These are phyloP conservation scores for Acaromyces ingoldii DNA, from an alignment of 1,284 basidiomycete species.

Conservation along the genomic window DNA sequence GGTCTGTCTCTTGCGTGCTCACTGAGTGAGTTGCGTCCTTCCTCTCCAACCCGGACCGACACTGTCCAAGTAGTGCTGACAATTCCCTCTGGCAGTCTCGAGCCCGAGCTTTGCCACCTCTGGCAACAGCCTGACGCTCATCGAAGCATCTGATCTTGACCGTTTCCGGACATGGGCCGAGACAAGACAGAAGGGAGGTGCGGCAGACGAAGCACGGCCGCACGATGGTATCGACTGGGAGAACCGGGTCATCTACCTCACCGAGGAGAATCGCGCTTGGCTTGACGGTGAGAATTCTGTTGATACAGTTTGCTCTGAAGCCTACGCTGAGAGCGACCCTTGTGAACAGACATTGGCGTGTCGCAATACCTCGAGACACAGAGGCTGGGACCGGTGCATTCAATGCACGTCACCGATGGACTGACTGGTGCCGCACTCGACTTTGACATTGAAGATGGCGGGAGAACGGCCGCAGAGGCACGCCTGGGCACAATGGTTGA, in stretches of 20 bases:
- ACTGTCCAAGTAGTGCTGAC: no score
- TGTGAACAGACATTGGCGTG: slow-evolving; percentile 26
- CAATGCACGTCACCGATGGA: slow-evolving; percentile 49
- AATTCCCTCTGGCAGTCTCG: no score
- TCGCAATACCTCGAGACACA: slow-evolving; percentile 23
- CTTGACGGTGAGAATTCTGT: no score
- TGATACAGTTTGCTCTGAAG: neutral
- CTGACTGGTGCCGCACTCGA: slow-evolving; percentile 41
- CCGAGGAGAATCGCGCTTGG: slow-evolving; percentile 43
- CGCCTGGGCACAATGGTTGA: slow-evolving; percentile 46
- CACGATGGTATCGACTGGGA: no score
- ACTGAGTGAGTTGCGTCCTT: no score
- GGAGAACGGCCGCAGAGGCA: neutral
- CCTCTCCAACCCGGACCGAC: no score
- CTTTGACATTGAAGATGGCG: slow-evolving; percentile 29
- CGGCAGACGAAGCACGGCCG: no score
- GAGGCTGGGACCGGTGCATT: slow-evolving; percentile 30
- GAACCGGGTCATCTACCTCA: slow-evolving; percentile 46
- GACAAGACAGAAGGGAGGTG: slow-evolving; percentile 3
- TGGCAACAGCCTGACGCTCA: slow-evolving; percentile 25
- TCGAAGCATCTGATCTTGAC: slow-evolving; percentile 37
- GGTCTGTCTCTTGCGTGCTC: slow-evolving; percentile 36
- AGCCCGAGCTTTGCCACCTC: slow-evolving; percentile 17
- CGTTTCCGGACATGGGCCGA: slow-evolving; percentile 24
- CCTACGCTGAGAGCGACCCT: neutral